phyloP scores from a whole-genome alignment of 1,284 basidiomycete species.

The Anthracocystis panici-leucophaei region DNA sequence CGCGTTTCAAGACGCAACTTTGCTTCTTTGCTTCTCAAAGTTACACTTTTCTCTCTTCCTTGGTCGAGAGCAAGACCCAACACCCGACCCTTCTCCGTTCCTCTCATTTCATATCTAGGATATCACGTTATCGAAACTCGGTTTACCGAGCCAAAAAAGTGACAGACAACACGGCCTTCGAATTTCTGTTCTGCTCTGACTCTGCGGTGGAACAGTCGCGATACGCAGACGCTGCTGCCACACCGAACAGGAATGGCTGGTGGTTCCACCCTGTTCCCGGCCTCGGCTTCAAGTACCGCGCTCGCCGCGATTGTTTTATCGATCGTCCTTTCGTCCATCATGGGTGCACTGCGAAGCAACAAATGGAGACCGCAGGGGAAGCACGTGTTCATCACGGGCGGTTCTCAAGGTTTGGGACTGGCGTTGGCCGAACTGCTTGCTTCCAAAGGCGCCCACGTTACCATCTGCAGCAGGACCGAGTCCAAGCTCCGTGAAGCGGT shows the following conservation, averaged over 20 bases:
- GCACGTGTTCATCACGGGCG: constrained; percentile 78
- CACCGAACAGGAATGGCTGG: constrained; percentile 5
- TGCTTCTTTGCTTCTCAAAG: not conserved
- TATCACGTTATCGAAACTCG: constrained; percentile 10
- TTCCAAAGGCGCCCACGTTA: constrained; percentile 81
- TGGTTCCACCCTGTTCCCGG: constrained; percentile 3
- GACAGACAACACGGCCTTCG: not conserved
- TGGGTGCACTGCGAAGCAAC: constrained; percentile 30
- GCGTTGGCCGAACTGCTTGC: constrained; percentile 79
- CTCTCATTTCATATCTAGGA: not conserved
- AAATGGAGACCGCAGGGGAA: constrained; percentile 42
- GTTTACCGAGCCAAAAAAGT: not conserved
- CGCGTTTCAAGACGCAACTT: constrained; percentile 1
- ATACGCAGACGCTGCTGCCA: not conserved
- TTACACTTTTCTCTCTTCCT: too few species aligned
- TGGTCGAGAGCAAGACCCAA: too few species aligned
- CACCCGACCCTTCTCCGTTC: too few species aligned
- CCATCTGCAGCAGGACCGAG: constrained; percentile 81
- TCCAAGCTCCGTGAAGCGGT: constrained; percentile 76
- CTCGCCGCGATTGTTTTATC: constrained; percentile 17
- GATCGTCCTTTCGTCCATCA: constrained; percentile 35
- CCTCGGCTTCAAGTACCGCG: constrained; percentile 13
- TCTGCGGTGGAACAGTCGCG: not conserved
- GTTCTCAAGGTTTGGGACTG: constrained; percentile 82
- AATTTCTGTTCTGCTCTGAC: not conserved